Evolutionary conservation across 768 basidiomycete genomes (phyloP).

Genomic region (Rhodosporidiobolus sp.): DNA sequence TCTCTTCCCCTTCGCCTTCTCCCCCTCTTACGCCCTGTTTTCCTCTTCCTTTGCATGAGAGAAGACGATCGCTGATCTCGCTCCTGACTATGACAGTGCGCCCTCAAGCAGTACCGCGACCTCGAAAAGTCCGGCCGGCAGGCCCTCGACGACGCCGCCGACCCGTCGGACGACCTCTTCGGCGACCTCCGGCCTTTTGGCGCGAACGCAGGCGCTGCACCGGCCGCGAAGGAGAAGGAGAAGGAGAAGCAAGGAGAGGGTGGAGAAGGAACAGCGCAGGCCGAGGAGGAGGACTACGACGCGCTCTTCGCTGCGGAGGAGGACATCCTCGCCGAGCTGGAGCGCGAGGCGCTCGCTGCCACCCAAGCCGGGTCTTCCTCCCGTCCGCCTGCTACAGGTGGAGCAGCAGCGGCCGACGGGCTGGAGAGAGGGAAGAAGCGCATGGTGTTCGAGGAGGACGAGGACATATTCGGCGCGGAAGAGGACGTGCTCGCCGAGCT

Average conservation of each 20-base stretch:
- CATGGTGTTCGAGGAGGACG: background rate
- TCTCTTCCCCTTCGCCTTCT: background rate
- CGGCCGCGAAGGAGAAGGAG: conserved; percentile 1
- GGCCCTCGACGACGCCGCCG: background rate
- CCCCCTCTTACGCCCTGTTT: background rate
- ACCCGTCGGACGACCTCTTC: conserved; percentile 17
- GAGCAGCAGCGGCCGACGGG: background rate
- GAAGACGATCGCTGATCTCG: rapidly evolving
- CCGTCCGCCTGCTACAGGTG: too few relatives aligned
- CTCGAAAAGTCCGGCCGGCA: background rate
- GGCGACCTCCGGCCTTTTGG: conserved; percentile 15
- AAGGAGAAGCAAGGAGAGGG: conserved; percentile 52
- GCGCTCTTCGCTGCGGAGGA: conserved; percentile 51
- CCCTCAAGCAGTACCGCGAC: conserved; percentile 31
- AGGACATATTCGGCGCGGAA: conserved; percentile 49
- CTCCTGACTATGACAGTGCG: background rate
- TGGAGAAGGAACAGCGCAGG: conserved; percentile 42
- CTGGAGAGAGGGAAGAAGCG: conserved; percentile 16
- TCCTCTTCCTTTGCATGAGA: conserved; percentile 27
- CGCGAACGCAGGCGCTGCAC: conserved; percentile 49
- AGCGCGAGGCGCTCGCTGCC: conserved; percentile 23
- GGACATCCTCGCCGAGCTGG: conserved; percentile 50
- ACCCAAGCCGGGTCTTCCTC: background rate
- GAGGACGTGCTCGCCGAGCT: conserved; percentile 50
- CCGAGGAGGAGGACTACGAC: background rate